Base-by-base conservation (phyloP, 1,284 basidiomycete genomes). In the Boletus hoseneyae region DNA sequence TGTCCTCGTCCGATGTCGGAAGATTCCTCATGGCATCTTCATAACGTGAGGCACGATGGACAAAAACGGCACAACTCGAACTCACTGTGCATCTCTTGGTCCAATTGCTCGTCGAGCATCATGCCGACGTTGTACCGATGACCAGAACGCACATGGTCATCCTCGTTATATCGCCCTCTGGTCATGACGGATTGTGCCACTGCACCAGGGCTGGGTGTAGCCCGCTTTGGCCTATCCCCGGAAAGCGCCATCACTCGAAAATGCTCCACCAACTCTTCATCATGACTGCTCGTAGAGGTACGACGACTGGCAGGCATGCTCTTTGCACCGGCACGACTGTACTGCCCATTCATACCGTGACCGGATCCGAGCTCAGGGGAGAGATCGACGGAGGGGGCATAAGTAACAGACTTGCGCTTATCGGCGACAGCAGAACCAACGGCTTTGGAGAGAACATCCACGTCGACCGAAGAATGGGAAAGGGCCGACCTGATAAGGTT, bases 1-100 rank as follows among this genome's bases (percentile, higher is more conserved):
- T 93, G 73, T 94, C 92, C 63, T 96, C 90, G 63, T 95, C 93
- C 42, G 91, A 92, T 37, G 90, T 92, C 25, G 91, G 91, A 44
- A 97, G 76, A 69, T 95, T 87, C 69, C 85, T 84, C 80, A 95
- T 93, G 4, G 93, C 91, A 71, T 93, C 91, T 92, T 65, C 21
- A 54, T 45, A 56, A 52, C 36, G 62, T 60, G 54, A 59, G 57
- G 49, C 21, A 46, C 33, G 51, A 35, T 32, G 30, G 13, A 56
- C 33, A 19, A 49, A 45, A 45, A 45, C 37, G 6, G 52, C 32
- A 48, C n/a, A 52, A 50, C 16, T 37, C 4, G 5, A 35, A 77
- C 86, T 62, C 59, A 93, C 90, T 91, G 60, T 93, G 85, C 82
- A 93, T 90, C 66, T 93, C 90, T 68, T 90, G 83, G 62, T 94